A percentile compares a stretch with the other conserved stretches of the same genome.
phyloP scores from a whole-genome alignment of 352 stramenopile species.

The Thalassiosira mediterranea region DNA sequence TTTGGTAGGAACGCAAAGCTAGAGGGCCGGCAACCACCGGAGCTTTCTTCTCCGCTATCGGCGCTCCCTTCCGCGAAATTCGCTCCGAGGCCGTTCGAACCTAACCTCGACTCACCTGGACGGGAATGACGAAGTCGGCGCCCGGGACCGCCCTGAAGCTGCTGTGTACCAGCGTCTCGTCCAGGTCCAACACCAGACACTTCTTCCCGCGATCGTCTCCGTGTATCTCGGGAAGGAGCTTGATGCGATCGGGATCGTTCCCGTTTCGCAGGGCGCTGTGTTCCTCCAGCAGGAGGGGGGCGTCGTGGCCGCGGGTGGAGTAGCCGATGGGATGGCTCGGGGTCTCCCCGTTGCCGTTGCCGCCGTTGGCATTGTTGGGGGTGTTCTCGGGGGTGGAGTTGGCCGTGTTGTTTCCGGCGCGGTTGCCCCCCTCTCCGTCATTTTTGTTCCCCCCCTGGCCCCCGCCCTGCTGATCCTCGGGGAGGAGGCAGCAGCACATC shows the following conservation, averaged over 20 bases:
- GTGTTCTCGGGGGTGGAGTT: slow-evolving; percentile 16
- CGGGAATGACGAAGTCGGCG: slow-evolving; percentile 96
- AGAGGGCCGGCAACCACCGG: no score
- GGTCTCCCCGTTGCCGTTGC: no score
- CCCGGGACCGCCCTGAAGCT: slow-evolving; percentile 92
- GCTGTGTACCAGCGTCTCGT: slow-evolving; percentile 97
- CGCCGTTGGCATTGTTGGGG: no score
- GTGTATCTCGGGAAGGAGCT: slow-evolving; percentile 68
- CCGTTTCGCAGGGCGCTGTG: slow-evolving; percentile 45
- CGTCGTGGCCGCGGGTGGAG: slow-evolving; percentile 45
- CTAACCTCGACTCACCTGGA: slow-evolving; percentile 87
- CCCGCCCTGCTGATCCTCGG: slow-evolving; percentile 25
- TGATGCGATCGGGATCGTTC: slow-evolving; percentile 48
- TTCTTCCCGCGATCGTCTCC: slow-evolving; percentile 77
- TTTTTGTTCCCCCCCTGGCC: slow-evolving; percentile 9
- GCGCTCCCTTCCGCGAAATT: no score
- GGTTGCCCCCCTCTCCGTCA: no score
- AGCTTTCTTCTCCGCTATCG: no score
- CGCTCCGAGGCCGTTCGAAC: no score
- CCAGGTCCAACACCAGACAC: slow-evolving; percentile 91
- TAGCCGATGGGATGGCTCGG: slow-evolving; percentile 21
- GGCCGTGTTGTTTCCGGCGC: no score
- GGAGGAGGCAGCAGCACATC: slow-evolving; percentile 81
- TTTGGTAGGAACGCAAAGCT: no score
- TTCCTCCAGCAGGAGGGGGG: slow-evolving; percentile 30